phyloP scores from a whole-genome alignment of 208 protist genomes.

The Leishmania arabica region DNA sequence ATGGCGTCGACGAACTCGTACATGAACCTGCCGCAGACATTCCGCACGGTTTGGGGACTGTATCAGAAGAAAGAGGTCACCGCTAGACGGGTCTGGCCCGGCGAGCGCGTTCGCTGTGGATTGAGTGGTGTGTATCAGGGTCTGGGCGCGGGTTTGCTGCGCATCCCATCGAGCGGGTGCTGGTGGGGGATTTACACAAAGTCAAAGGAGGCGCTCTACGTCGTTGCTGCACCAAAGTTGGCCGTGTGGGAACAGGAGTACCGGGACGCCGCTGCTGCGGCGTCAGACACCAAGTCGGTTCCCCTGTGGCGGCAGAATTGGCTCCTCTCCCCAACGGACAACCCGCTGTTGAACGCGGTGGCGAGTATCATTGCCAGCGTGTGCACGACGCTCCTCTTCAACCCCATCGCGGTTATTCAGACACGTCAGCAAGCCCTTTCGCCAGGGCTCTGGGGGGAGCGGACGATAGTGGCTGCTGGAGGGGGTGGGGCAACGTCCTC shows the following conservation, averaged over 20 bases:
- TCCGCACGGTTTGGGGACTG: constrained; percentile 48
- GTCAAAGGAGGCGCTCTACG: constrained; percentile 72
- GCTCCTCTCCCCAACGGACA: constrained; percentile 82
- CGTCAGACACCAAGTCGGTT: background rate
- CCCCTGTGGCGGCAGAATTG: constrained; percentile 64
- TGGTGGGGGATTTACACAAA: constrained; percentile 88
- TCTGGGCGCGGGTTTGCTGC: constrained; percentile 60
- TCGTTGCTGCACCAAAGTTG: constrained; percentile 50
- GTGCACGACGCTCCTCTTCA: constrained; percentile 73
- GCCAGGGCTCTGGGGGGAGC: constrained; percentile 25
- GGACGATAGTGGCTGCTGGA: background rate
- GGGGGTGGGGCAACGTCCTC: background rate
- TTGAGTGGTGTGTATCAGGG: constrained; percentile 75
- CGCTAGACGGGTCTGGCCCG: background rate
- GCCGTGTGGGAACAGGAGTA: constrained; percentile 46
- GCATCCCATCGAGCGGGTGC: constrained; percentile 74
- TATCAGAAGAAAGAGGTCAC: constrained; percentile 28
- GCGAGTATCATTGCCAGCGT: constrained; percentile 70
- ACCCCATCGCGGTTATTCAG: constrained; percentile 82
- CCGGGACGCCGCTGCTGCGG: background rate
- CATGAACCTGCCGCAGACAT: constrained; percentile 36
- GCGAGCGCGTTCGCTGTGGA: constrained; percentile 22
- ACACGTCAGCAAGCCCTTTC: constrained; percentile 77
- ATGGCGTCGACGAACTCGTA: constrained; percentile 66
- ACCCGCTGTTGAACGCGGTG: constrained; percentile 71